Conservation (phyloP, 2,329 filamentous ascomycete species). For the Exophiala dermatitidis region DNA sequence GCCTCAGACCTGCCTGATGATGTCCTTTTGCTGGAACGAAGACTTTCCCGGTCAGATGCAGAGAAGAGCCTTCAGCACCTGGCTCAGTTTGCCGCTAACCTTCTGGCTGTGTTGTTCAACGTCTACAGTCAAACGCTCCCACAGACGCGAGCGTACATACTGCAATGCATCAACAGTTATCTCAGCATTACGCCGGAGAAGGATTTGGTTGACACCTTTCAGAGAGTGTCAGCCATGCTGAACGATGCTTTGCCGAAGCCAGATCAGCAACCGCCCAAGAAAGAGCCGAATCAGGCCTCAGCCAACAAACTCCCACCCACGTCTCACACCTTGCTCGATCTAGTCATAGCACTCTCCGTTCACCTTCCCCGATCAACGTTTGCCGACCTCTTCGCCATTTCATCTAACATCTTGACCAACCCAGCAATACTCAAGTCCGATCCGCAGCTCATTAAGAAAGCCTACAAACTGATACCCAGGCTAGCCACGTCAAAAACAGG, state of each 20-base stretch:
- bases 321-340: slow-evolving; percentile 89
- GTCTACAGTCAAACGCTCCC: slow-evolving; percentile 95
- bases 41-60: slow-evolving; percentile 68
- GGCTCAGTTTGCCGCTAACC: slow-evolving; percentile 70
- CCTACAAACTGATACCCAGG: slow-evolving; percentile 93
- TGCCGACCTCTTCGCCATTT: slow-evolving; percentile 75
- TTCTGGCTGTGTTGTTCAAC: slow-evolving; percentile 96
- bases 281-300: slow-evolving; percentile 51
- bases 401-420: slow-evolving; percentile 71
- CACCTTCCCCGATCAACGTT: slow-evolving; percentile 88
- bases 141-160: slow-evolving; percentile 79
- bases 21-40: slow-evolving; percentile 66
- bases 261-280: slow-evolving; percentile 57
- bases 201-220: slow-evolving; percentile 82
- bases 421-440: slow-evolving; percentile 54
- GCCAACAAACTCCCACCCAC: slow-evolving; percentile 80
- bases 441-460: slow-evolving; percentile 95
- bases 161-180: slow-evolving; percentile 92
- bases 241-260: slow-evolving; percentile 59
- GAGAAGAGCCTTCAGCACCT: slow-evolving; percentile 76
- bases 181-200: slow-evolving; percentile 73
- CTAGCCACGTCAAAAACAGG: slow-evolving; percentile 75
- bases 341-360: slow-evolving; percentile 91
- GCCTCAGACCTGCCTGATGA: slow-evolving; percentile 62
- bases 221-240: slow-evolving; percentile 77